Evolutionary conservation across 192 early-diverging fungal genomes (phyloP).

Genomic region (Linnemannia exigua): DNA sequence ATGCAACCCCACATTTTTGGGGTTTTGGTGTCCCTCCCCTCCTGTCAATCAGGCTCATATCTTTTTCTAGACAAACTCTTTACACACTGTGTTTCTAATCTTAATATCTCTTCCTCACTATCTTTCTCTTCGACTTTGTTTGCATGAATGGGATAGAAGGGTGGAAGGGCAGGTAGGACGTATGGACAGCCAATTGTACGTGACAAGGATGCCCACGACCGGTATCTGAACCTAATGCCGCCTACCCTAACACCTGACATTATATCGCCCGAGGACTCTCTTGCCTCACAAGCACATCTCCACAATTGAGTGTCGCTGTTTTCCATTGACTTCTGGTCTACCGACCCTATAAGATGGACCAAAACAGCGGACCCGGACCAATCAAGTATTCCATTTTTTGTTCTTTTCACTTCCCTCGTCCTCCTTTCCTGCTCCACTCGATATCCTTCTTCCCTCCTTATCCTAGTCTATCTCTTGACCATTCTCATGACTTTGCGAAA

Average conservation of each 20-base stretch:
- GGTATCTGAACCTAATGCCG: not conserved
- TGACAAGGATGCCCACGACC: no score
- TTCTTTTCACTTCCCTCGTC: no score
- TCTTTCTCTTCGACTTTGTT: not conserved
- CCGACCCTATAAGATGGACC: not conserved
- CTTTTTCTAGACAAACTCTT: not conserved
- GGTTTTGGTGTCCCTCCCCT: not conserved
- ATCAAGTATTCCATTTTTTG: not conserved
- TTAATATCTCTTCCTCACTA: not conserved
- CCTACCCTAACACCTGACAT: constrained; percentile 20
- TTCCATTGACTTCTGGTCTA: not conserved
- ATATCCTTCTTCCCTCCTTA: no score
- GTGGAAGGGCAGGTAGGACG: not conserved
- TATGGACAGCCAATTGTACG: constrained; percentile 13
- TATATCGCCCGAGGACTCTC: constrained; percentile 24
- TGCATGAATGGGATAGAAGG: not conserved
- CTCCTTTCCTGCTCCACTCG: no score
- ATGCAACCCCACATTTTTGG: not conserved
- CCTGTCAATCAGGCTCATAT: no score
- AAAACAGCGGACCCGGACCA: not conserved
- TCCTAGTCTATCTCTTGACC: no score
- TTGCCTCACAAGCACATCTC: not conserved
- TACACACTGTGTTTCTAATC: not conserved
- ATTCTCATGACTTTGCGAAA: no score
- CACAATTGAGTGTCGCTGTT: not conserved